phyloP scores from a whole-genome alignment of 257 asterid genomes.

The Solanum lycopersicoides region DNA sequence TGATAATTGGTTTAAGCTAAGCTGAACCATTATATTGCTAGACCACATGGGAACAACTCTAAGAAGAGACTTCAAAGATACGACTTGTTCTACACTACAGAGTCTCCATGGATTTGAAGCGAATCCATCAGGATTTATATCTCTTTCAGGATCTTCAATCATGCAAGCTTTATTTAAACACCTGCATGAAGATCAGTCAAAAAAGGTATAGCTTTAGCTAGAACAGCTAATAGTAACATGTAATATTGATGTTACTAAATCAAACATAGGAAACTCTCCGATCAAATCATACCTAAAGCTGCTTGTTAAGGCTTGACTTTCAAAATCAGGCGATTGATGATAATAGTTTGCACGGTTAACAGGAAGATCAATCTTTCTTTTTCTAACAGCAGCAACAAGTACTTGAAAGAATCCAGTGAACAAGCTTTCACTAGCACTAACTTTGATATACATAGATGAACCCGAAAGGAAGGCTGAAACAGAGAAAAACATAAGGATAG shows the following conservation, averaged over 20 bases:
- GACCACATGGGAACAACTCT: slow-evolving; percentile 11
- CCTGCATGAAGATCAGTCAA: not conserved
- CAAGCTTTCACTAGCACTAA: slow-evolving; percentile 4
- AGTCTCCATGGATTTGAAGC: not conserved
- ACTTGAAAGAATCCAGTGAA: slow-evolving; percentile 12
- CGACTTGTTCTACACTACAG: slow-evolving; percentile 10
- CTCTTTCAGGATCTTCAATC: slow-evolving; percentile 4
- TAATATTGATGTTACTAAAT: not conserved
- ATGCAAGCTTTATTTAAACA: slow-evolving; percentile 9
- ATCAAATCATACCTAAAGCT: slow-evolving; percentile 1
- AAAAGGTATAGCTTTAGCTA: not conserved
- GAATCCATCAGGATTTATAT: slow-evolving; percentile 7
- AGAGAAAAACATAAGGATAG: slow-evolving; percentile 9
- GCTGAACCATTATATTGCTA: not conserved
- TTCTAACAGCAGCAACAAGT: slow-evolving; percentile 7
- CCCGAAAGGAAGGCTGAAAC: slow-evolving; percentile 2
- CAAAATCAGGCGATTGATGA: not conserved
- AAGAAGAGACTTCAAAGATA: slow-evolving; percentile 4
- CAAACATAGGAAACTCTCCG: not conserved
- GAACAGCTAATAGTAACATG: not conserved
- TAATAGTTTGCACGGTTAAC: not conserved
- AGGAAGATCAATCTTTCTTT: not conserved
- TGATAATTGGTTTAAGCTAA: not conserved
- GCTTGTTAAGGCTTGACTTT: not conserved
- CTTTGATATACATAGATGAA: slow-evolving; percentile 5